Conservation (phyloP, 495 filamentous ascomycete species). For the Apodospora peruviana region DNA sequence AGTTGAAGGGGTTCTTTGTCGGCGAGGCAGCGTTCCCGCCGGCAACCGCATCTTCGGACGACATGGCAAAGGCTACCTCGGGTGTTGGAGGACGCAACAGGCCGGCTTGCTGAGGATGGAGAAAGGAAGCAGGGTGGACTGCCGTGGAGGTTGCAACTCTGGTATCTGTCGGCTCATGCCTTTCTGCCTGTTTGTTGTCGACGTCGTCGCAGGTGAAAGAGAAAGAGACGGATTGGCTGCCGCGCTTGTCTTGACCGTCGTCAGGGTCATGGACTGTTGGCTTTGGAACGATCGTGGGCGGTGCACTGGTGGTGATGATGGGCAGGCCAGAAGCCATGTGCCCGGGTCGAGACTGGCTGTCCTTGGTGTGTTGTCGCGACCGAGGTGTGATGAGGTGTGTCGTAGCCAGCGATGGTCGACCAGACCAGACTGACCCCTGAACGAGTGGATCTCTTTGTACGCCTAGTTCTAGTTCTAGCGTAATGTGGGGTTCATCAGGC, state of each 20-base stretch:
- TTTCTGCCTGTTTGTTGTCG: neutral
- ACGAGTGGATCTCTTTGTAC: too few relatives aligned
- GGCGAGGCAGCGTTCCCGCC: slow-evolving; percentile 30
- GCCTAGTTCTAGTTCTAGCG: too few relatives aligned
- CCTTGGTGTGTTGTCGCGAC: neutral
- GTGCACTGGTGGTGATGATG: neutral
- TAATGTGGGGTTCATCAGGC: too few relatives aligned
- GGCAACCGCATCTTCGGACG: slow-evolving; percentile 21
- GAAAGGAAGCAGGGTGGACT: slow-evolving; percentile 6
- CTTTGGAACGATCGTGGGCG: too few relatives aligned
- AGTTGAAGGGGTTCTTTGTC: slow-evolving; percentile 75
- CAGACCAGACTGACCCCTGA: too few relatives aligned
- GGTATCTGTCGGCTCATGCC: neutral
- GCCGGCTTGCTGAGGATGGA: neutral
- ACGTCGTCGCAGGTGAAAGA: neutral
- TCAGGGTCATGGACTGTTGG: slow-evolving; percentile 1
- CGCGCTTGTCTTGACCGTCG: neutral
- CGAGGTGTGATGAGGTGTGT: too few relatives aligned
- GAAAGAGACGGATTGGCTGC: neutral
- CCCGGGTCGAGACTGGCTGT: neutral
- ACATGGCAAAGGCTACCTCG: slow-evolving; percentile 27
- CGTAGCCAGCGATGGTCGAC: too few relatives aligned
- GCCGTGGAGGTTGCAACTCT: neutral
- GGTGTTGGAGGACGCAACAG: slow-evolving; percentile 8
- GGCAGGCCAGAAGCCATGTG: slow-evolving; percentile 9